Evolutionary conservation across 306 rosid species (phyloP).

Genomic region (Astragalus glycyphyllos): DNA sequence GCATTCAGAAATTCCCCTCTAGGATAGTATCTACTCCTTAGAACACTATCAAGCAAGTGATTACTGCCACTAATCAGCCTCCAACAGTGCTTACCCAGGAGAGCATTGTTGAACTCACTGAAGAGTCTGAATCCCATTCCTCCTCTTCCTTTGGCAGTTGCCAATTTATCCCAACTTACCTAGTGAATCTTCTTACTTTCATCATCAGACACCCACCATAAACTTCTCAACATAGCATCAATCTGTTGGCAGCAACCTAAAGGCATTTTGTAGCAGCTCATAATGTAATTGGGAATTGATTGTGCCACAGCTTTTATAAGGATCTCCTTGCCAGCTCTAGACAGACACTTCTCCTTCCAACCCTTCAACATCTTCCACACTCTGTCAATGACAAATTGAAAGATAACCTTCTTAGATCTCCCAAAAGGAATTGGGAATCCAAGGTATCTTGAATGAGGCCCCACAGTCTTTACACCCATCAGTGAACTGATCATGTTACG

Average conservation of each 20-base stretch:
- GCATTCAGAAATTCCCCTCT: no score
- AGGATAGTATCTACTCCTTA: no score
- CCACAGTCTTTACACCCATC: neutral
- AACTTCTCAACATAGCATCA: neutral
- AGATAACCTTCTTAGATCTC: neutral
- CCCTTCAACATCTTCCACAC: neutral
- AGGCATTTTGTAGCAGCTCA: neutral
- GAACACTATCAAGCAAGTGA: no score
- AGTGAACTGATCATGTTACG: neutral
- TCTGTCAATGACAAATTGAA: neutral
- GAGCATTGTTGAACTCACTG: no score
- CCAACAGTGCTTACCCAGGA: no score
- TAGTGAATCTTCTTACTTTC: no score
- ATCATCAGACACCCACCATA: neutral
- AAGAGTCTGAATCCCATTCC: no score
- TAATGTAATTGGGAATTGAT: no score
- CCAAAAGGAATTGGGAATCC: neutral
- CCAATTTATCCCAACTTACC: no score
- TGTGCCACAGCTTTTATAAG: neutral
- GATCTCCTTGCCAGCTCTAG: neutral
- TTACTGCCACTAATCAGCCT: no score
- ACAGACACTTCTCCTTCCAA: neutral
- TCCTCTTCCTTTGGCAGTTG: no score
- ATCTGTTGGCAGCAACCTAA: neutral
- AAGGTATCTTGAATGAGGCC: neutral